These are phyloP conservation scores for Gossypium trilobum DNA, from an alignment of 441 rosid species.

Conservation along the genomic window DNA sequence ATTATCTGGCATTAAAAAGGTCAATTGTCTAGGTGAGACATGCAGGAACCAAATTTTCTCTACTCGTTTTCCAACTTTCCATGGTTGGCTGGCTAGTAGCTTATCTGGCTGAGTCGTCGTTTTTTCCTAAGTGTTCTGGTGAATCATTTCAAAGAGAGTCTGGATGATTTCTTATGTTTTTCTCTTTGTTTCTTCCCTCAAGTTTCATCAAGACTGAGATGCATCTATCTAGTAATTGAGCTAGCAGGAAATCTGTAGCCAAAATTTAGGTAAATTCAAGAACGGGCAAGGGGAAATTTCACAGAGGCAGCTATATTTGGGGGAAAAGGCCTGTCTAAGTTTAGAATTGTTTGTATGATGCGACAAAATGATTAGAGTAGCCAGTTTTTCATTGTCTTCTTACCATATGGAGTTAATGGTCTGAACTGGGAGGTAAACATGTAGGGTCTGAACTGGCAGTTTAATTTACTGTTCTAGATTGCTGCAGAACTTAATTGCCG, in stretches of 20 bases:
- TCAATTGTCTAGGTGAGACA: neutral
- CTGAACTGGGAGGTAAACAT: neutral
- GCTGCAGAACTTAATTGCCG: neutral
- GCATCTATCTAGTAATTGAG: neutral
- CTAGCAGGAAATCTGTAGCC: neutral
- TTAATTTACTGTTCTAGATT: neutral
- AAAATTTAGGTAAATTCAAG: neutral
- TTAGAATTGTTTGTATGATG: neutral
- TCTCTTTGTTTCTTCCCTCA: neutral
- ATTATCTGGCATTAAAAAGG: neutral
- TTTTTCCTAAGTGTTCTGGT: neutral
- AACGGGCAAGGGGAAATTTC: neutral
- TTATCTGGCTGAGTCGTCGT: neutral
- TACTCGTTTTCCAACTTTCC: neutral
- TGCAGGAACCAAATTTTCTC: neutral
- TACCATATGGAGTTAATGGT: neutral
- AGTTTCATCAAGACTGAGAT: neutral
- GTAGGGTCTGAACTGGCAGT: neutral
- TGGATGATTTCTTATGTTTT: neutral
- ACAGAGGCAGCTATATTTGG: neutral
- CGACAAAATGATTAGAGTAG: neutral
- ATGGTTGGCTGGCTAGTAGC: neutral
- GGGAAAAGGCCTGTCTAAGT: neutral
- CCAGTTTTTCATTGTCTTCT: neutral
- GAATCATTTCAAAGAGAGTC: neutral